phyloP scores from a whole-genome alignment of 345 rosid genomes.

The Litchi chinensis region DNA sequence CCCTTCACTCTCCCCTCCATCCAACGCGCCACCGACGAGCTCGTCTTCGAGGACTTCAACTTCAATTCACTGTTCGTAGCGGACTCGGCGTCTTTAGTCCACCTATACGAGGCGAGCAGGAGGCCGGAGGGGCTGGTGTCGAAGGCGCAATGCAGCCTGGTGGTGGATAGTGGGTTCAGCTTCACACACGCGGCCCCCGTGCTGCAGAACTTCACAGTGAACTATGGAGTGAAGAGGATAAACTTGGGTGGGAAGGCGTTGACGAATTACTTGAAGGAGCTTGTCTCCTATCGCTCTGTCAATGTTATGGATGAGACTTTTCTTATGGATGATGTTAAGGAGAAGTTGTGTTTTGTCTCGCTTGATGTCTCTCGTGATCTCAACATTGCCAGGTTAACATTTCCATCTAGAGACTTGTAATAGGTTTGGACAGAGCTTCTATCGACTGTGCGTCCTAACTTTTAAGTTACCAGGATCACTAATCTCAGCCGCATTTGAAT shows the following conservation, averaged over 20 bases:
- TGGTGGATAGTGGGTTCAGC: conserved; percentile 90
- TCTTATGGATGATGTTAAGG: conserved; percentile 88
- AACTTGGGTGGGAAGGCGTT: conserved; percentile 93
- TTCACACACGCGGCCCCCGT: conserved; percentile 88
- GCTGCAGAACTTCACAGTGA: conserved; percentile 68
- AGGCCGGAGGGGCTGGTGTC: conserved; percentile 59
- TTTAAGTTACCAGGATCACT: no score
- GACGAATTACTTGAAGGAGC: conserved; percentile 86
- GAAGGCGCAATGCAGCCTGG: conserved; percentile 71
- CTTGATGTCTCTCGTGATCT: conserved; percentile 74
- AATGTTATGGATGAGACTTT: conserved; percentile 89
- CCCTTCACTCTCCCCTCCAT: conserved; percentile 72
- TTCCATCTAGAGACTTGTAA: not conserved
- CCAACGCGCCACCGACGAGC: conserved; percentile 81
- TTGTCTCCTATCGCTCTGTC: conserved; percentile 75
- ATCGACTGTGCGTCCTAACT: no score
- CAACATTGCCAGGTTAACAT: conserved; percentile 49
- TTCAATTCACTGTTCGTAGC: conserved; percentile 68
- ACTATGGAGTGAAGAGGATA: conserved; percentile 74
- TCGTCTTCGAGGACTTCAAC: conserved; percentile 89
- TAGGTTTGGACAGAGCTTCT: not conserved
- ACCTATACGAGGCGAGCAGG: conserved; percentile 80
- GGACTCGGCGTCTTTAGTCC: conserved; percentile 73
- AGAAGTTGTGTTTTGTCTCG: conserved; percentile 91
- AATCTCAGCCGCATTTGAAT: no score